Conservation (phyloP, 768 basidiomycete species). For the Termitomyces sp. region DNA sequence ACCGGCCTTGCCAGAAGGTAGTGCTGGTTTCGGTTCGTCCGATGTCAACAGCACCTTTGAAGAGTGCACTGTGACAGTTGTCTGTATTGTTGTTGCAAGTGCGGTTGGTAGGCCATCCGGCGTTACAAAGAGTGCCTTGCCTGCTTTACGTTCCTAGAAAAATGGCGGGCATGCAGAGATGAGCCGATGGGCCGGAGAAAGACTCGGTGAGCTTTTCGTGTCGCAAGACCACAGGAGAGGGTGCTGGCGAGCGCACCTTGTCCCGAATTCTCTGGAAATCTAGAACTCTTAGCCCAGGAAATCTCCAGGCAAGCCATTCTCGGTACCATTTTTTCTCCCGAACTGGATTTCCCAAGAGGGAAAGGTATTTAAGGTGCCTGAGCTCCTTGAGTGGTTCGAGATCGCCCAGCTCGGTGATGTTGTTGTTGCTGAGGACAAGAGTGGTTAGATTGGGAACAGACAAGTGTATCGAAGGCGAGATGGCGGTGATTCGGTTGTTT, state of each 20-base stretch:
- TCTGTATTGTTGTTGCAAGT: conserved; percentile 72
- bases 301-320: conserved; percentile 90
- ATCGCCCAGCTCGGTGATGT: conserved; percentile 73
- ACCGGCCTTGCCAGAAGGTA: conserved; percentile 62
- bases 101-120: conserved; percentile 71
- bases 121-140: conserved; percentile 74
- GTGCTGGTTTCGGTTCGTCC: conserved; percentile 70
- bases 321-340: conserved; percentile 93
- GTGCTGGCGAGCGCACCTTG: conserved; percentile 66
- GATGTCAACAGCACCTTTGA: conserved; percentile 59
- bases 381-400: conserved; percentile 79
- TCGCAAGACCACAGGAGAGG: conserved; percentile 20
- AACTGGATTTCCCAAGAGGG: conserved; percentile 78
- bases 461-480: conserved; percentile 76
- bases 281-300: conserved; percentile 83
- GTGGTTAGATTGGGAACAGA: conserved; percentile 82
- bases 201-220: conserved; percentile 18
- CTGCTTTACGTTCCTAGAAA: conserved; percentile 72
- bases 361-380: conserved; percentile 67
- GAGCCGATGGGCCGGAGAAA: background rate
- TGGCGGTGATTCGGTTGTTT: conserved; percentile 82
- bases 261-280: conserved; percentile 95
- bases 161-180: conserved; percentile 10
- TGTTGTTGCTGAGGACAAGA: conserved; percentile 82
- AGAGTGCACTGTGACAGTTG: conserved; percentile 61